These are phyloP conservation scores for Ailanthus altissimus DNA, from an alignment of 345 rosid species.

Conservation along the genomic window DNA sequence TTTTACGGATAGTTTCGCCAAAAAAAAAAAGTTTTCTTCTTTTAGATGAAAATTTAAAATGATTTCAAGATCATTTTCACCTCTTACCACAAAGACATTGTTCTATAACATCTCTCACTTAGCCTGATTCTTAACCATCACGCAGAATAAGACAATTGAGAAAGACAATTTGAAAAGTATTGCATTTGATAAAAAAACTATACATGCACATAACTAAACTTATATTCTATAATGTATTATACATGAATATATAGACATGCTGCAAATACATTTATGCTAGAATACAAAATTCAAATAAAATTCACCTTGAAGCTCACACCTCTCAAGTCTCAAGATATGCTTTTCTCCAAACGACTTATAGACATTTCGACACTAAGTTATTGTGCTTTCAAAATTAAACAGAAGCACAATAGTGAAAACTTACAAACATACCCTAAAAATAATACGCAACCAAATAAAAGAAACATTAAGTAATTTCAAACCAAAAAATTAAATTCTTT, in stretches of 20 bases:
- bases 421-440: not conserved
- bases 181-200: not conserved
- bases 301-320: conserved; percentile 98
- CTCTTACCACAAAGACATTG: too few species aligned
- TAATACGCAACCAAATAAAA: not conserved
- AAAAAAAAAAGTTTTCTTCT: not conserved
- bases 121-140: not conserved
- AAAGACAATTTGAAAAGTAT: not conserved
- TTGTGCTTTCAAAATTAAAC: too few species aligned
- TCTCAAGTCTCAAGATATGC: conserved; percentile 79
- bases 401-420: too few species aligned
- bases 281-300: conserved; percentile 13
- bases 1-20: not conserved
- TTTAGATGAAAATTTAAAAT: not conserved
- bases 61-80: not conserved
- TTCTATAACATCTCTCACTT: not conserved
- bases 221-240: not conserved
- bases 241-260: not conserved
- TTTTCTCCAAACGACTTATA: conserved; percentile 95
- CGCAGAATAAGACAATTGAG: not conserved
- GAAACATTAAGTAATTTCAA: not conserved
- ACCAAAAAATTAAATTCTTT: too few species aligned
- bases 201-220: not conserved
- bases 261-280: not conserved
- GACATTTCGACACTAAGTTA: conserved; percentile 56